Evolutionary conservation across 495 filamentous ascomycete species (phyloP), one percentile per base, ranked within the genome.

Genomic region (Neurospora sp.): DNA sequence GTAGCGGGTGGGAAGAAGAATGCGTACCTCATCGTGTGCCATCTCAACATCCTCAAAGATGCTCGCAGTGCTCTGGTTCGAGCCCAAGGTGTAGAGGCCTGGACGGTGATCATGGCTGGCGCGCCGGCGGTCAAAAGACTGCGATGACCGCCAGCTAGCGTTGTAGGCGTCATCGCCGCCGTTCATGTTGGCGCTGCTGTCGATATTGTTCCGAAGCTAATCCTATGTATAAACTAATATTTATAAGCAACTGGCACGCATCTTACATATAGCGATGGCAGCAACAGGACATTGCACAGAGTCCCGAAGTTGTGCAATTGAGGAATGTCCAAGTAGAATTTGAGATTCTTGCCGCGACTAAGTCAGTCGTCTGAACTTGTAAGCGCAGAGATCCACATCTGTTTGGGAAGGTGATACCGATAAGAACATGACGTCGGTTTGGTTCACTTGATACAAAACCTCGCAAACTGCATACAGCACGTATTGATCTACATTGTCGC

Each of bases 11-110:
- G 27, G 27, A 31, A 38, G 27, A 45, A 75, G 69, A 41, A 71
- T 72, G 73, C 85, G 69, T 75, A 94, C 93, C 87, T 98, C 95
- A 79, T 97, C 92, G 65, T 94, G 93, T 37, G 96, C 96, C 96
- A 99, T 99, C 79, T 97, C 96, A n/a, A 99, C 95, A 79, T 98
- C 94, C 41, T 92, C 93, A 45, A 97, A 89, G 75, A 97, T 89
- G 81, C 93, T 96, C 48, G 90, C 84, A 80, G 86, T 92, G 87
- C 94, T 97, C 78, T 90, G 85, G 79, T 93, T 91, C 40, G 92
- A 93, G 71, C 87, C 87, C 59, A 92, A 87, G 37, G 91, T 86
- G 74, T 86, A 87, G 41, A 85, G 79, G 10, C 75, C 71, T 35
- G 76, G 73, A 77, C 82, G 77, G 80, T 81, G 81, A 81, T 78